Conservation (phyloP, 2,329 filamentous ascomycete genomes). For the Uncinocarpus reesii region DNA sequence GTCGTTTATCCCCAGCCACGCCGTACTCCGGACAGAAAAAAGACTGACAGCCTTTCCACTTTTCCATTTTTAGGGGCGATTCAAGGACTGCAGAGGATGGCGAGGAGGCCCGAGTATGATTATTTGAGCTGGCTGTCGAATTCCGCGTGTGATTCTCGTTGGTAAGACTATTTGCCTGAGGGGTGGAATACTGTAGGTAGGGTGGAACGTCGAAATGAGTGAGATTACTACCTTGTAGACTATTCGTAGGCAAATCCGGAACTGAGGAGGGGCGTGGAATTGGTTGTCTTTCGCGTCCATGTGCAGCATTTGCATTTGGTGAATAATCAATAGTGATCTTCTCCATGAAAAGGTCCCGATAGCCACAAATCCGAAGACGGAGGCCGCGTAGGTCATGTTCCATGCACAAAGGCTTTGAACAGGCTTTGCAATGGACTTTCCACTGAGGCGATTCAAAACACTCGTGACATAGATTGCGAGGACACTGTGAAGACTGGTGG, state of each 20-base stretch:
- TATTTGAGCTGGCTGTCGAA: constrained; percentile 23
- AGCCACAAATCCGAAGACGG: constrained; percentile 49
- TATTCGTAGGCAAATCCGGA: neutral
- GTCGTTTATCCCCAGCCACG: constrained; percentile 36
- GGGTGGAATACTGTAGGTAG: neutral
- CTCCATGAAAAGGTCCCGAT: constrained; percentile 45
- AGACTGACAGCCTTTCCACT: constrained; percentile 41
- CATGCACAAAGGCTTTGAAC: constrained; percentile 48
- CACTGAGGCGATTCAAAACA: constrained; percentile 49
- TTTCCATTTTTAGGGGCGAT: constrained; percentile 27
- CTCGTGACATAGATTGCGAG: constrained; percentile 48
- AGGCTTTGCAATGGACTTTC: constrained; percentile 50
- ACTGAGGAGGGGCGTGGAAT: neutral
- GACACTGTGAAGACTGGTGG: constrained; percentile 40
- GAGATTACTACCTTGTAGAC: neutral
- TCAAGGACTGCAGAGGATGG: constrained; percentile 32
- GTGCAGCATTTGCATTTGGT: constrained; percentile 11
- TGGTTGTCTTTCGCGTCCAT: constrained; percentile 1
- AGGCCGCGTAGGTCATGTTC: constrained; percentile 50
- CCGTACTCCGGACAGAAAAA: constrained; percentile 40
- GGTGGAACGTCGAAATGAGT: neutral
- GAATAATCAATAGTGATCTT: constrained; percentile 33
- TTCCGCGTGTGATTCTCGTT: neutral
- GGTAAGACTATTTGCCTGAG: neutral
- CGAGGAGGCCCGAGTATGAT: constrained; percentile 32